Evolutionary conservation across 1,139 yeast species (phyloP).

Genomic region (Nakaseomyces nivariensis): DNA sequence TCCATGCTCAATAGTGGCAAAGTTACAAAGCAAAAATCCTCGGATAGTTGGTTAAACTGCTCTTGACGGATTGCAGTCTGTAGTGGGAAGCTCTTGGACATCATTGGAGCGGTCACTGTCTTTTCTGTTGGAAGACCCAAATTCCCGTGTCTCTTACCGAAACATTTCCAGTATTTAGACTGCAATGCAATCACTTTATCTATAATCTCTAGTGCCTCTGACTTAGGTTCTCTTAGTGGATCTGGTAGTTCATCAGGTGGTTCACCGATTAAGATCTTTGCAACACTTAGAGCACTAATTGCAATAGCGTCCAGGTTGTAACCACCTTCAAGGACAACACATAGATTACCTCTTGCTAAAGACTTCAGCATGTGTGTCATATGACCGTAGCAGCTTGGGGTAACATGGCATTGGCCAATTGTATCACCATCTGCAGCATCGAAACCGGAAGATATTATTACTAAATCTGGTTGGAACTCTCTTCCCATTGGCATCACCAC

Average conservation of each 20-base stretch:
- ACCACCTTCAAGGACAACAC: slow-evolving; percentile 93
- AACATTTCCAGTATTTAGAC: slow-evolving; percentile 78
- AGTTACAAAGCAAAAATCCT: slow-evolving; percentile 48
- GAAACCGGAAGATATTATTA: slow-evolving; percentile 88
- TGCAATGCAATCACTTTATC: slow-evolving; percentile 76
- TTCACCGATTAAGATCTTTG: slow-evolving; percentile 86
- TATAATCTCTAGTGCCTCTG: slow-evolving; percentile 76
- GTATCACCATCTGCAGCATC: slow-evolving; percentile 99
- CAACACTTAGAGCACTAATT: slow-evolving; percentile 82
- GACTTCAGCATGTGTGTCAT: slow-evolving; percentile 90
- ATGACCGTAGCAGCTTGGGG: slow-evolving; percentile 93
- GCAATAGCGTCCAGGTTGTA: slow-evolving; percentile 88
- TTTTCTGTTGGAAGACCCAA: slow-evolving; percentile 7
- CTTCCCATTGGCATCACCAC: slow-evolving; percentile 82
- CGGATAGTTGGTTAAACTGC: slow-evolving; percentile 52
- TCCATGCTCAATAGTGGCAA: slow-evolving; percentile 56
- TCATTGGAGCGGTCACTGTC: slow-evolving; percentile 15
- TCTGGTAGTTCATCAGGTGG: slow-evolving; percentile 69
- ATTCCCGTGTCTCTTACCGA: slow-evolving; percentile 51
- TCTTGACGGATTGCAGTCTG: slow-evolving; percentile 65
- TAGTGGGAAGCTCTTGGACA: slow-evolving; percentile 35
- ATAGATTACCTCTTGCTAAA: slow-evolving; percentile 76
- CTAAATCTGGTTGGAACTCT: slow-evolving; percentile 88
- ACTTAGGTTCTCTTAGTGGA: slow-evolving; percentile 43
- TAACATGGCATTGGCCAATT: slow-evolving; percentile 93